These are phyloP conservation scores for Simmondsia chinensis DNA, from an alignment of 148 eudicot species.

Conservation along the genomic window DNA sequence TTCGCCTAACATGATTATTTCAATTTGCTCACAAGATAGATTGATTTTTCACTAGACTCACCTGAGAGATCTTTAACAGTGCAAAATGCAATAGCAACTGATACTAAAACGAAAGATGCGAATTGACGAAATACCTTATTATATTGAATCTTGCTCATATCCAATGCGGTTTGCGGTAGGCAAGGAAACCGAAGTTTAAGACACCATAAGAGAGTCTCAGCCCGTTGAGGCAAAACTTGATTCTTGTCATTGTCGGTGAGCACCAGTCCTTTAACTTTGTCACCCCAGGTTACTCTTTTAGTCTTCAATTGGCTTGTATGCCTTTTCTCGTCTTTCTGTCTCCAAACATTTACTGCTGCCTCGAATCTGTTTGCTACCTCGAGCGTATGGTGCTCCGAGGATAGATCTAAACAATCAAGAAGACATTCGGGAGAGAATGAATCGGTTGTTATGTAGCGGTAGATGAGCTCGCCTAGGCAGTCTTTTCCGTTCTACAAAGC, in stretches of 20 bases:
- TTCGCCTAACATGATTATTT: not conserved
- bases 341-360: conserved; percentile 30
- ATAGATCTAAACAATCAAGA: conserved; percentile 30
- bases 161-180: conserved; percentile 33
- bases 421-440: conserved; percentile 35
- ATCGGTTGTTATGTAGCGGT: conserved; percentile 31
- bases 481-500: conserved; percentile 31
- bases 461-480: conserved; percentile 33
- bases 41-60: not conserved
- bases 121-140: too few relatives aligned
- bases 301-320: conserved; percentile 11
- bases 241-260: conserved; percentile 19
- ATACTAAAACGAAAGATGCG: too few relatives aligned
- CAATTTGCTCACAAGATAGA: not conserved
- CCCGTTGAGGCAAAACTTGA: conserved; percentile 26
- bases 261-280: conserved; percentile 25
- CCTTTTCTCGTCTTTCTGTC: conserved; percentile 20
- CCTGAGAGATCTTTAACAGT: not conserved
- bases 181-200: conserved; percentile 32
- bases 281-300: conserved; percentile 27
- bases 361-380: conserved; percentile 43
- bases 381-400: conserved; percentile 33
- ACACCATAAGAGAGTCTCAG: conserved; percentile 29
- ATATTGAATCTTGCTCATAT: too few relatives aligned
- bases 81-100: not conserved